These are phyloP conservation scores for Liquidambar formosana DNA, from an alignment of 164 flowering plant species.

Conservation along the genomic window DNA sequence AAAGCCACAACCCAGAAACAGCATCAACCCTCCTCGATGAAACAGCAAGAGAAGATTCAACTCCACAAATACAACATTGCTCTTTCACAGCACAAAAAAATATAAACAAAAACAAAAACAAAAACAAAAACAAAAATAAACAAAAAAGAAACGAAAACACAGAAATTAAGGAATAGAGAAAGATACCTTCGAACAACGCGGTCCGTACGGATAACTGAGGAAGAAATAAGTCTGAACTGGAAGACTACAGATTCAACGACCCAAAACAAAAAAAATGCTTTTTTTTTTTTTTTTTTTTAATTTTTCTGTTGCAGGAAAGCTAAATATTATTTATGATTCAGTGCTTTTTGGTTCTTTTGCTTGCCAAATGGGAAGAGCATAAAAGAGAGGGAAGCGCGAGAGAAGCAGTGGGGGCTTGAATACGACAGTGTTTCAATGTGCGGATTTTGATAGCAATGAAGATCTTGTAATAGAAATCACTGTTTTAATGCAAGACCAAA, in stretches of 20 bases:
- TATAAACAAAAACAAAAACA: background rate
- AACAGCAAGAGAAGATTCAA: background rate
- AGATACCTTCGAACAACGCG: background rate
- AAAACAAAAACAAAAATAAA: background rate
- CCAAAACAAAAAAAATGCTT: background rate
- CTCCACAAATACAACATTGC: background rate
- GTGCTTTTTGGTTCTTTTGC: background rate
- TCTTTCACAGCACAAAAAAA: background rate
- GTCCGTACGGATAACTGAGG: background rate
- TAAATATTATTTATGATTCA: background rate
- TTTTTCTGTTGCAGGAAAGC: constrained; percentile 9
- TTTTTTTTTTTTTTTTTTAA: background rate
- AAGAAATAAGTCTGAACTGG: background rate
- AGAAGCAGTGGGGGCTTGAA: background rate
- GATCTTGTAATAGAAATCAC: constrained; percentile 5
- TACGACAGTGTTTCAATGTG: background rate
- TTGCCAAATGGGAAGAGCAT: background rate
- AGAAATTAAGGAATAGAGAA: background rate
- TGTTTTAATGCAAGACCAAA: background rate
- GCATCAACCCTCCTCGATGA: background rate
- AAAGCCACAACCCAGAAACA: background rate
- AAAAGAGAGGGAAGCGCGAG: background rate
- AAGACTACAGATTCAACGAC: background rate
- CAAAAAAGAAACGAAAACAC: background rate
- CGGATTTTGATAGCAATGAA: constrained; percentile 18